Evolutionary conservation across 768 basidiomycete species (phyloP).

Genomic region (Lentinula raphanica): DNA sequence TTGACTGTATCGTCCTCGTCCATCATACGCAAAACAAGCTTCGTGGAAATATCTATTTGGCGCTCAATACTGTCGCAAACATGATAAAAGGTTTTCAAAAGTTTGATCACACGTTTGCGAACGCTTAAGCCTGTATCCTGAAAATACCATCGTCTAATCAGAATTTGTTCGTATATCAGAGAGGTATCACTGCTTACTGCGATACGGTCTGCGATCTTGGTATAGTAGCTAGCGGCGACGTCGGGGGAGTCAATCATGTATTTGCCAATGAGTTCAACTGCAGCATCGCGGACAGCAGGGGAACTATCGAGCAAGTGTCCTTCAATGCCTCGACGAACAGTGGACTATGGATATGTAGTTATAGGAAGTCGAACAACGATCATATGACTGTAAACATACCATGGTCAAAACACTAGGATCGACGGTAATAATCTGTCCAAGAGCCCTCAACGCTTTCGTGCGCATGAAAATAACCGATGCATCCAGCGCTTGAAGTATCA

Average conservation of each 20-base stretch:
- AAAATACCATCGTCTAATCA: background rate
- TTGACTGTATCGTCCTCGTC: slow-evolving; percentile 96
- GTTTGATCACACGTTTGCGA: slow-evolving; percentile 92
- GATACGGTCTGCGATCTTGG: slow-evolving; percentile 83
- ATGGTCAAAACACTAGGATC: slow-evolving; percentile 78
- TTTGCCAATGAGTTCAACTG: slow-evolving; percentile 96
- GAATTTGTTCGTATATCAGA: background rate
- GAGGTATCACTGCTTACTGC: slow-evolving; percentile 50
- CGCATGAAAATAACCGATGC: slow-evolving; percentile 87
- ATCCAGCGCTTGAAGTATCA: slow-evolving; percentile 75
- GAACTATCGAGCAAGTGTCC: slow-evolving; percentile 87
- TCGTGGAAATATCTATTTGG: slow-evolving; percentile 74
- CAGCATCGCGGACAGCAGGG: slow-evolving; percentile 92
- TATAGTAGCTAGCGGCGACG: slow-evolving; percentile 87
- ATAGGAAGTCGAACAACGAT: background rate
- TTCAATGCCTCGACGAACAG: slow-evolving; percentile 84
- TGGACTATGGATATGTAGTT: slow-evolving; percentile 39
- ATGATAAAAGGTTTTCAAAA: slow-evolving; percentile 81
- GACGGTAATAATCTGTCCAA: slow-evolving; percentile 85
- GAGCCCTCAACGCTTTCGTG: slow-evolving; percentile 86
- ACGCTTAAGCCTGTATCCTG: slow-evolving; percentile 94
- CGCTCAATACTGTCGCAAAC: slow-evolving; percentile 50
- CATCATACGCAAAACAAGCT: slow-evolving; percentile 75
- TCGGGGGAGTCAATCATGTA: slow-evolving; percentile 88
- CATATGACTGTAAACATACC: slow-evolving; percentile 34